Base-by-base conservation (phyloP, 2,329 filamentous ascomycete genomes). In the Epicoccum sorghinum region DNA sequence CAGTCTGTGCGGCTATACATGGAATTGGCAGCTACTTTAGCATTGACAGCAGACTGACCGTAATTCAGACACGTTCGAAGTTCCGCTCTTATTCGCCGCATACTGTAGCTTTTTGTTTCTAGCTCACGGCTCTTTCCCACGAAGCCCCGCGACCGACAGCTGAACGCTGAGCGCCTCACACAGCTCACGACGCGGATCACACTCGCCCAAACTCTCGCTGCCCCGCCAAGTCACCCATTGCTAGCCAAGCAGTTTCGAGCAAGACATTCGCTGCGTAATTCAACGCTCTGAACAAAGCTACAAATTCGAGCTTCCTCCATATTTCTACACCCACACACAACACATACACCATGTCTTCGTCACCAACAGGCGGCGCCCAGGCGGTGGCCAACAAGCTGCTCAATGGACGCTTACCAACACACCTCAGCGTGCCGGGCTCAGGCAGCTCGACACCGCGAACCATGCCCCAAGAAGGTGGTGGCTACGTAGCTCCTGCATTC, bases 401-500 rank as follows among this genome's bases (percentile, higher is more conserved):
- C 43, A 82, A 86, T 47, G 77, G 30, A 96, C 93, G 50, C 91
- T 92, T 33, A 72, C 91, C 93, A 24, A 93, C 91, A 53, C 91
- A 96, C 75, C 82, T 96, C 74, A 89, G 84, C 65, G 82, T 93
- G 22, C 88, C 89, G 1, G 81, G 84, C 52, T 75, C 78, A 68
- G 77, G 67, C 57, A 75, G 65, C 78, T 82, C 70, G 77, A 82
- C 73, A 83, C 87, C 76, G 33, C 85, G 89, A 51, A 83, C 93
- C 51, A 80, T 98, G 54, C 90, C 92, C 18, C 95, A 95, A 62
- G 89, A 91, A 64, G 95, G 70, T 57, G 89, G 96, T 33, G 95
- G 95, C 70, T 99, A 99, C 79, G 88, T 96, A 61, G 93, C 95
- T 23, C 92, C 93, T 41, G 91, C 92, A 59, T 99, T 99, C 72